Conservation (phyloP, 2,329 filamentous ascomycete genomes). For the Aspergillus sp. region DNA sequence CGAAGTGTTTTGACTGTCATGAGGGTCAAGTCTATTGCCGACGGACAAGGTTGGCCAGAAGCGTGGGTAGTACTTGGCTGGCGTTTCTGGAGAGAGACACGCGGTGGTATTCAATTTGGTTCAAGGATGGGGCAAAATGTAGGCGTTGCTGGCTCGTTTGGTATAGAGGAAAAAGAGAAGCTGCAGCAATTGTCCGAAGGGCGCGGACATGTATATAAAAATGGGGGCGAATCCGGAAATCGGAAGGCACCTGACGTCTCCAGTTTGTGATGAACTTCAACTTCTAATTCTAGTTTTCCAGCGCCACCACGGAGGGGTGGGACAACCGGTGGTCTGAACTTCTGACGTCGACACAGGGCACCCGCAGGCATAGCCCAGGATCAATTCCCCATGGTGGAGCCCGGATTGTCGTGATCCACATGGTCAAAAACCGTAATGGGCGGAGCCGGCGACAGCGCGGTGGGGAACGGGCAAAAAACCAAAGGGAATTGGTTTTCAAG, state of each 20-base stretch:
- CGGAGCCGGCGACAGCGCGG: background rate
- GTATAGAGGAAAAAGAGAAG: background rate
- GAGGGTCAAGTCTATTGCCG: background rate
- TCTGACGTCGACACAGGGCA: constrained; percentile 13
- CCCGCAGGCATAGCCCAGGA: background rate
- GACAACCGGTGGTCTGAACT: background rate
- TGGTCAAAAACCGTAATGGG: background rate
- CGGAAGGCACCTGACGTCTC: constrained; percentile 2
- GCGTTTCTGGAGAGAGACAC: background rate
- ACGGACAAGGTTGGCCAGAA: background rate
- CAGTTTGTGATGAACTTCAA: background rate
- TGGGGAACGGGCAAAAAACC: constrained; percentile 1
- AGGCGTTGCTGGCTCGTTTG: background rate
- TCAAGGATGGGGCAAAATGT: background rate
- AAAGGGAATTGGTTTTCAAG: constrained; percentile 4
- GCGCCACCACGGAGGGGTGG: constrained; percentile 5
- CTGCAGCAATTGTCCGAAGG: background rate
- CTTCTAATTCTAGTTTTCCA: constrained; percentile 1
- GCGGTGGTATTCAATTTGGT: background rate
- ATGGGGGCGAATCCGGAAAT: background rate
- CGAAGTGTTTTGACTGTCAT: background rate
- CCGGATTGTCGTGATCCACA: constrained; percentile 3
- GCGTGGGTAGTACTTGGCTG: background rate
- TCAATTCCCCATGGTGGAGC: constrained; percentile 9
- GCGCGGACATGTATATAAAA: background rate